These are phyloP conservation scores for Fusarium sp. DNA, from an alignment of 2,329 filamentous ascomycete species.

Conservation along the genomic window DNA sequence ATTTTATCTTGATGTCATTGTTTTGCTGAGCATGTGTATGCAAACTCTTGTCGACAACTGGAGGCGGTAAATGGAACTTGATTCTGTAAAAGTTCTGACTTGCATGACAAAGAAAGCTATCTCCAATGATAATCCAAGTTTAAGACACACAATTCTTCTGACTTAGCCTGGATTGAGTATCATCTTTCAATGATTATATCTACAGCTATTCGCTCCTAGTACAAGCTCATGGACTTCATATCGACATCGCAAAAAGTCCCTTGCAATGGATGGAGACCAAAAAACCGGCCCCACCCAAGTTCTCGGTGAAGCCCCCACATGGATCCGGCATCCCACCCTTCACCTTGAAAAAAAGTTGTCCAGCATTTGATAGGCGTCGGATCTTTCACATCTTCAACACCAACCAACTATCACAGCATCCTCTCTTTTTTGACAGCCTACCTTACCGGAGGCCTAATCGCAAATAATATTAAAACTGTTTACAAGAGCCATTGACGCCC, in stretches of 20 bases:
- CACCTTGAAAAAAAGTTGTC: conserved; percentile 44
- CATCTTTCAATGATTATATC: too few relatives aligned
- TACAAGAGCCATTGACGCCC: conserved; percentile 27
- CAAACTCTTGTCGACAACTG: too few relatives aligned
- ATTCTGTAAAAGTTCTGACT: too few relatives aligned
- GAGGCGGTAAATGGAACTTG: too few relatives aligned
- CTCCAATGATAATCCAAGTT: too few relatives aligned
- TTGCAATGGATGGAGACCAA: background rate
- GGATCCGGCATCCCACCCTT: conserved; percentile 37
- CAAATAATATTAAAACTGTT: fast-evolving
- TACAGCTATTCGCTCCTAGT: too few relatives aligned
- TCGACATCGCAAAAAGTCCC: conserved; percentile 6
- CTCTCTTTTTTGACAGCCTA: background rate
- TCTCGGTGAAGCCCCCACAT: conserved; percentile 40
- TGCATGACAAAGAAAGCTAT: too few relatives aligned
- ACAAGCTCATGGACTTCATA: background rate
- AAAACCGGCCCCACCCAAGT: conserved; percentile 21
- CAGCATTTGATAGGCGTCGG: conserved; percentile 9
- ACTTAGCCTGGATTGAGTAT: too few relatives aligned
- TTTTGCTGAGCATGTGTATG: background rate
- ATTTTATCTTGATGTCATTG: background rate
- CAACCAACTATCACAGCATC: conserved; percentile 12
- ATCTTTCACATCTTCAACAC: conserved; percentile 35
- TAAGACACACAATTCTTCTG: too few relatives aligned
- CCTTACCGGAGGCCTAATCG: background rate